phyloP scores from a whole-genome alignment of 2,329 filamentous ascomycete species.

The Pseudocercospora cruenta region DNA sequence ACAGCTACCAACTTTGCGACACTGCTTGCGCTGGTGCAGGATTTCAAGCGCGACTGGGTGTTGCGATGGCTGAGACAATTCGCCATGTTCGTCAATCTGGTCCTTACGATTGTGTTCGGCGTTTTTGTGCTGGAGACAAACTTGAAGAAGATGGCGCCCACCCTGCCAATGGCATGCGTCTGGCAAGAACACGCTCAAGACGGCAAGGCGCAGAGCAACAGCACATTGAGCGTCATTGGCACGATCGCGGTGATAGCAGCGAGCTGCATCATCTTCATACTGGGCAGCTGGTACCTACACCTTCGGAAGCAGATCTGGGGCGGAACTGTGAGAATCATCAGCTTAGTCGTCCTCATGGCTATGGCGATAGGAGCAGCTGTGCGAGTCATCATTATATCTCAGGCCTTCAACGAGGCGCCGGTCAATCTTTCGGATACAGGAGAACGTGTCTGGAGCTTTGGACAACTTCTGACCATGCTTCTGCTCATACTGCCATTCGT shows the following conservation, averaged over 20 bases:
- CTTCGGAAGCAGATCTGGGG: conserved; percentile 59
- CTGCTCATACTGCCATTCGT: conserved; percentile 64
- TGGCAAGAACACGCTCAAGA: conserved; percentile 53
- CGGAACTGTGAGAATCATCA: conserved; percentile 57
- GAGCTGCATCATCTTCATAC: conserved; percentile 61
- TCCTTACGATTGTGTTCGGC: conserved; percentile 60
- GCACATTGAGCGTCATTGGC: conserved; percentile 55
- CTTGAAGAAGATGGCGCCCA: conserved; percentile 53
- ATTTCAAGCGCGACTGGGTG: conserved; percentile 69
- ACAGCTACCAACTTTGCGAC: conserved; percentile 69
- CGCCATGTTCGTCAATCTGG: conserved; percentile 68
- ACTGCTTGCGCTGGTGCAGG: conserved; percentile 65
- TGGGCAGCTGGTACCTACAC: conserved; percentile 69
- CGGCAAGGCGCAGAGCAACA: conserved; percentile 34
- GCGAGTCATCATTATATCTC: conserved; percentile 60
- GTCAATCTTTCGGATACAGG: conserved; percentile 56
- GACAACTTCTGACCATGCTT: conserved; percentile 63
- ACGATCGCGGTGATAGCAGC: conserved; percentile 65
- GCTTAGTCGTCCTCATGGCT: conserved; percentile 55
- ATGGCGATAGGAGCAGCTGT: conserved; percentile 63
- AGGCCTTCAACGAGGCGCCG: conserved; percentile 62
- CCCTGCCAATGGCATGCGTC: conserved; percentile 65
- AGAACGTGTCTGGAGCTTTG: conserved; percentile 66
- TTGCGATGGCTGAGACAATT: conserved; percentile 67
- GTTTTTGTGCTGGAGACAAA: conserved; percentile 62